Conservation (phyloP, 306 rosid species). For the Quercus parvula region DNA sequence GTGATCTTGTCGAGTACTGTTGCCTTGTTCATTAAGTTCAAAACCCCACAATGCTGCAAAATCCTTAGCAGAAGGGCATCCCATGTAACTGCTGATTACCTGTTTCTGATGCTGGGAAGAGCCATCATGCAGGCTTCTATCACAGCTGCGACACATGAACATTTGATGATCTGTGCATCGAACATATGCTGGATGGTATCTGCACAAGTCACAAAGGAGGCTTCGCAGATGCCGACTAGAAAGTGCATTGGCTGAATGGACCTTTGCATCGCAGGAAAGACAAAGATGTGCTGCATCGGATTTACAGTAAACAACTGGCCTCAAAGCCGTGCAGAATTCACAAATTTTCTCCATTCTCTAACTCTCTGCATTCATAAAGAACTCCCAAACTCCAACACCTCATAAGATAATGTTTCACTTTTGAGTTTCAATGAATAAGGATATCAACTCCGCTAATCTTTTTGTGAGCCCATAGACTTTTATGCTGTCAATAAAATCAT, state of each 20-base stretch:
- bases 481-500: background rate
- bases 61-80: slow-evolving; percentile 75
- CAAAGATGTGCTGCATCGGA: slow-evolving; percentile 90
- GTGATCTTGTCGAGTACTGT: slow-evolving; percentile 23
- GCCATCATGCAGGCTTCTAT: slow-evolving; percentile 44
- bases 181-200: slow-evolving; percentile 44
- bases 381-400: slow-evolving; percentile 7
- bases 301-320: slow-evolving; percentile 78
- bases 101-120: slow-evolving; percentile 51
- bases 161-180: slow-evolving; percentile 63
- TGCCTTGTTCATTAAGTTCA: slow-evolving; percentile 45
- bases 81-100: slow-evolving; percentile 57
- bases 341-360: slow-evolving; percentile 71
- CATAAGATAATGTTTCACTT: slow-evolving; percentile 6
- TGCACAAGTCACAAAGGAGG: slow-evolving; percentile 62
- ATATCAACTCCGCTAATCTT: slow-evolving; percentile 6
- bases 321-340: slow-evolving; percentile 68
- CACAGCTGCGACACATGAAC: slow-evolving; percentile 65
- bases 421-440: slow-evolving; percentile 12
- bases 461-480: background rate
- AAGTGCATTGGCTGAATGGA: slow-evolving; percentile 79
- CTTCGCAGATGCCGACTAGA: slow-evolving; percentile 63
- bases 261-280: slow-evolving; percentile 83
- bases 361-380: slow-evolving; percentile 13
- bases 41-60: slow-evolving; percentile 80